Evolutionary conservation across 2,329 filamentous ascomycete genomes (phyloP).

Genomic region (Blumeriella jaapii): DNA sequence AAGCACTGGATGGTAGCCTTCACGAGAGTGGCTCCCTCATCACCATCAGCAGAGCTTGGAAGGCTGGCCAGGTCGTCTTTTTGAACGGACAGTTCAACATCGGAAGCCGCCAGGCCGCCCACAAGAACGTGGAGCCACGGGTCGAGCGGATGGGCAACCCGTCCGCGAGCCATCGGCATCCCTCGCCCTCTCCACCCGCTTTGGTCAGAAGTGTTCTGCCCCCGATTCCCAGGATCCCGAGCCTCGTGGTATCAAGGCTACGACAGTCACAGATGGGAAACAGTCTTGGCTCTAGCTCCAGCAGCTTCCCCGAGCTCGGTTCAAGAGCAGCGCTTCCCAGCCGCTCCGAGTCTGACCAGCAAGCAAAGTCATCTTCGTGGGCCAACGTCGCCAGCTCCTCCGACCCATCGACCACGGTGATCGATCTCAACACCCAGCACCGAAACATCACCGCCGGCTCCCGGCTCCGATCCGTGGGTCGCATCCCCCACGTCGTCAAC

Average conservation of each 20-base stretch:
- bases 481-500: slow-evolving; percentile 10
- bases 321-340: not conserved
- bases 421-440: slow-evolving; percentile 14
- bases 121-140: too few species aligned
- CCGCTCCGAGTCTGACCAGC: not conserved
- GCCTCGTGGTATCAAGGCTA: not conserved
- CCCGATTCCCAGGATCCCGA: slow-evolving; percentile 3
- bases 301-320: not conserved
- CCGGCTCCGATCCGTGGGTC: slow-evolving; percentile 11
- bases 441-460: not conserved
- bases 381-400: slow-evolving; percentile 20
- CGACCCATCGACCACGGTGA: slow-evolving; percentile 7
- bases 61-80: not conserved
- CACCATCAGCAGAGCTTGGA: slow-evolving; percentile 5
- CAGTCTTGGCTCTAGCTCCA: not conserved
- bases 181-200: slow-evolving; percentile 1
- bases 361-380: slow-evolving; percentile 17
- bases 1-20: slow-evolving; percentile 10
- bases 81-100: not conserved
- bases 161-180: not conserved
- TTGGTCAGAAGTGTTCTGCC: not conserved
- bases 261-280: not conserved
- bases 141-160: not conserved
- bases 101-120: too few species aligned
- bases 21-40: slow-evolving; percentile 1